Percentiles rank a stretch among this genome's conserved stretches.
phyloP scores from a whole-genome alignment of 2,329 filamentous ascomycete species.

The Endoconidiophora laricicola region DNA sequence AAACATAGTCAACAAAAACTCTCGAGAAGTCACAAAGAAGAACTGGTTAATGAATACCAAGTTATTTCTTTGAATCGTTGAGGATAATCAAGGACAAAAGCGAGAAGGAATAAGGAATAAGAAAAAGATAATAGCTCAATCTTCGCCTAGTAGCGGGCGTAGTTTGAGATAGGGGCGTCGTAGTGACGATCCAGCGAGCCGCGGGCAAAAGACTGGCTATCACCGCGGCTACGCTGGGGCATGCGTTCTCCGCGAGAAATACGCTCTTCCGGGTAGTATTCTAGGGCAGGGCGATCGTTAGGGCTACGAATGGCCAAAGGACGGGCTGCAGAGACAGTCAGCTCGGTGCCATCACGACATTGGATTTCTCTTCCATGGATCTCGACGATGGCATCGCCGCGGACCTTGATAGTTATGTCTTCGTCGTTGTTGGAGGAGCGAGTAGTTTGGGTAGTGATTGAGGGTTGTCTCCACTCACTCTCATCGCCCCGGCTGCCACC shows the following conservation, averaged over 20 bases:
- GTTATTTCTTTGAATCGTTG: too few species aligned
- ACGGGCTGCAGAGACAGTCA: slow-evolving; percentile 32
- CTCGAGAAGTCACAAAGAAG: too few species aligned
- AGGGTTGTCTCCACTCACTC: slow-evolving; percentile 41
- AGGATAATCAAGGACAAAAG: too few species aligned
- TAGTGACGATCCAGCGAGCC: slow-evolving; percentile 11
- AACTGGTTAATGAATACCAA: too few species aligned
- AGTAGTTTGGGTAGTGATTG: slow-evolving; percentile 44
- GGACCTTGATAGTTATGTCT: slow-evolving; percentile 45
- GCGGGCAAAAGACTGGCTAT: slow-evolving; percentile 31
- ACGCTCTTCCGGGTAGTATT: slow-evolving; percentile 31
- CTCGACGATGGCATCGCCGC: slow-evolving; percentile 37
- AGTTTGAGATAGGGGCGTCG: slow-evolving; percentile 11
- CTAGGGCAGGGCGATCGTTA: slow-evolving; percentile 35
- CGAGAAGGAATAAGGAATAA: too few species aligned
- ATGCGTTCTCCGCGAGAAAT: slow-evolving; percentile 28
- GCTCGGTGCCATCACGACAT: slow-evolving; percentile 41
- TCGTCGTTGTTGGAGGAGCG: slow-evolving; percentile 32
- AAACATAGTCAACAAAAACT: too few species aligned
- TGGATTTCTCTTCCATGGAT: slow-evolving; percentile 41
- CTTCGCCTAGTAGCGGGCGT: neutral
- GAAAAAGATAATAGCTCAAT: neutral
- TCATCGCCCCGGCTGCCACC: slow-evolving; percentile 41
- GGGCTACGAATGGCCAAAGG: slow-evolving; percentile 22
- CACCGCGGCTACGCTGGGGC: slow-evolving; percentile 28